Evolutionary conservation across 805 yeast genomes (phyloP).

Genomic region (Wickerhamiella brachini): DNA sequence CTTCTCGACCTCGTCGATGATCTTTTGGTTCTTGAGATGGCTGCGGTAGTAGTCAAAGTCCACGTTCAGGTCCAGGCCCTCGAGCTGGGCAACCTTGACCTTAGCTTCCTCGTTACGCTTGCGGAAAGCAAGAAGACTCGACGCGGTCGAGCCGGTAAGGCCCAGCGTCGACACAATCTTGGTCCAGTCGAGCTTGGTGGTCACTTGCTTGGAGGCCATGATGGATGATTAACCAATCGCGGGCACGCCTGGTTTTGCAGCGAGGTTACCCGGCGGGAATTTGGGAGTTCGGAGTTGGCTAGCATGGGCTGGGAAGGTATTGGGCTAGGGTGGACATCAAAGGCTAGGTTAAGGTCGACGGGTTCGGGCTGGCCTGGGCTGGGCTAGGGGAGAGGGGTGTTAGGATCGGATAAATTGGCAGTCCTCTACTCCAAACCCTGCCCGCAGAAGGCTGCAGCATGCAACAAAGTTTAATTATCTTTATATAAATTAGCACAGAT

Average conservation of each 20-base stretch:
- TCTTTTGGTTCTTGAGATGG: conserved; percentile 63
- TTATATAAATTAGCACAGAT: too few relatives aligned
- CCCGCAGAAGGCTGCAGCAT: background rate
- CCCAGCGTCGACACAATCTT: conserved; percentile 79
- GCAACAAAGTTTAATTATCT: background rate
- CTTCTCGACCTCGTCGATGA: conserved; percentile 68
- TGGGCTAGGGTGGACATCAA: too few relatives aligned
- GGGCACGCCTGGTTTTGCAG: background rate
- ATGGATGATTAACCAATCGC: conserved; percentile 6
- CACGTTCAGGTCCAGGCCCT: conserved; percentile 59
- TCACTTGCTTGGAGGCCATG: conserved; percentile 27
- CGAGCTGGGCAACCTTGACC: conserved; percentile 57
- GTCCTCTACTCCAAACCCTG: too few relatives aligned
- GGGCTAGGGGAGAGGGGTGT: too few relatives aligned
- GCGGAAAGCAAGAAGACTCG: conserved; percentile 80
- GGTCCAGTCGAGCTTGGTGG: conserved; percentile 90
- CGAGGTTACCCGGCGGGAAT: background rate
- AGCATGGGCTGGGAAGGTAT: too few relatives aligned
- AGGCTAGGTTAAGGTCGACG: too few relatives aligned
- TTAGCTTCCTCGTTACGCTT: conserved; percentile 98
- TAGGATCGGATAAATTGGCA: too few relatives aligned
- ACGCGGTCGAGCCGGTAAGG: conserved; percentile 82
- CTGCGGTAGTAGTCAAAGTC: conserved; percentile 74
- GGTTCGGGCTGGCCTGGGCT: too few relatives aligned
- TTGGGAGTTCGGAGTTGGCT: too few relatives aligned